These are phyloP conservation scores for Cordyceps farinosa DNA, from an alignment of 2,329 filamentous ascomycete species.

Conservation along the genomic window DNA sequence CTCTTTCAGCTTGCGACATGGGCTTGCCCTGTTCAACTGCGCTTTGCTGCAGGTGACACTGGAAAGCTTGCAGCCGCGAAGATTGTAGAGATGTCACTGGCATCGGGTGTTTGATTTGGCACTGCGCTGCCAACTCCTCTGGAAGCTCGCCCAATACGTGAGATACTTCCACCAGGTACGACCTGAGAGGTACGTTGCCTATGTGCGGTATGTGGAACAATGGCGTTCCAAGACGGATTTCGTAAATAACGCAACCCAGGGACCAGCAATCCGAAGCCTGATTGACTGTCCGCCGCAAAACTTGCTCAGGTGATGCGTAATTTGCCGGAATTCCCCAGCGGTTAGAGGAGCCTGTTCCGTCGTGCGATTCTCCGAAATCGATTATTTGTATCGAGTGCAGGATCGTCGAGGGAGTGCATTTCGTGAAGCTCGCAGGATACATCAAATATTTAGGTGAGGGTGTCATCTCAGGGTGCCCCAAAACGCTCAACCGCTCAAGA, in stretches of 20 bases:
- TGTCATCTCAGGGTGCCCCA: not conserved
- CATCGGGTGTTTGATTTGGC: not conserved
- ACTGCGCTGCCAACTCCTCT: not conserved
- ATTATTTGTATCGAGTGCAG: not conserved
- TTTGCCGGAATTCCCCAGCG: not conserved
- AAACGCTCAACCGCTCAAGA: not conserved
- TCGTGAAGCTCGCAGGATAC: not conserved
- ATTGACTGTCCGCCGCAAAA: not conserved
- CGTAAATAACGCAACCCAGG: not conserved
- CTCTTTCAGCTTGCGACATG: not conserved
- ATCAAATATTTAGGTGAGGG: not conserved
- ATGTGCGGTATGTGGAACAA: not conserved
- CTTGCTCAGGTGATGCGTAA: not conserved
- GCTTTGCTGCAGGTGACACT: not conserved
- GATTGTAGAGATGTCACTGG: not conserved
- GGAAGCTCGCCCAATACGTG: not conserved
- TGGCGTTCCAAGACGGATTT: not conserved
- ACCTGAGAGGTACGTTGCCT: not conserved
- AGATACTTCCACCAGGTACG: not conserved
- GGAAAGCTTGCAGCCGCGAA: not conserved
- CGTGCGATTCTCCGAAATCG: not conserved
- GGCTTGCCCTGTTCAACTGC: not conserved
- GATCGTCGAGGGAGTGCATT: not conserved
- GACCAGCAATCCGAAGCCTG: not conserved
- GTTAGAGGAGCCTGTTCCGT: not conserved